Conservation (phyloP, 108 stramenopile genomes). For the Pelagomonas calceolata region DNA sequence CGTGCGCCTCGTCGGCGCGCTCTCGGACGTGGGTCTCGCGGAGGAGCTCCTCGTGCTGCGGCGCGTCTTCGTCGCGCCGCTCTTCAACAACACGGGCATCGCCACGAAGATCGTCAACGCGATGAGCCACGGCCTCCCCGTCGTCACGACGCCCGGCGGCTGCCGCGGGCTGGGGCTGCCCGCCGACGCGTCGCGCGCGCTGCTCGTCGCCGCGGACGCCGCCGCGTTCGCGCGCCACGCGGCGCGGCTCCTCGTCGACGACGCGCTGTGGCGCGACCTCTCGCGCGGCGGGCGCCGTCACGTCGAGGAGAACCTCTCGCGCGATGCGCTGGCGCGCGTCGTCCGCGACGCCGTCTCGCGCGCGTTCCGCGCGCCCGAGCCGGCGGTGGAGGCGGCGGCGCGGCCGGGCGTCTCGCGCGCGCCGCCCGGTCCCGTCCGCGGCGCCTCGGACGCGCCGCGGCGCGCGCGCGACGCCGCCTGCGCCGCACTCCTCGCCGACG, state of each 20-base stretch:
- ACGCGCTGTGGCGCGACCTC: background rate
- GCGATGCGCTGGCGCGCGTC: no score
- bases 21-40: background rate
- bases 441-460: no score
- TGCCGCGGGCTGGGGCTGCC: background rate
- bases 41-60: background rate
- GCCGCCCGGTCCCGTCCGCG: no score
- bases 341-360: no score
- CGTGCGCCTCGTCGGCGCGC: background rate
- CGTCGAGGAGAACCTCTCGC: background rate
- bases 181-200: background rate
- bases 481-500: no score
- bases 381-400: no score
- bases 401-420: no score
- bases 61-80: slow-evolving; percentile 1
- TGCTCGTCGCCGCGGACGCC: background rate
- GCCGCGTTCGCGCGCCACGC: background rate
- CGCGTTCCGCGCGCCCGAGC: no score
- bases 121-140: background rate
- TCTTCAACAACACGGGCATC: slow-evolving; percentile 3
- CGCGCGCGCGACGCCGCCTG: no score
- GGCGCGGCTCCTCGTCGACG: background rate
- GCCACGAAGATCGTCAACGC: background rate
- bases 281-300: background rate
- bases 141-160: background rate